These are phyloP conservation scores for Tuber microsphaerosporum DNA, from an alignment of 495 filamentous ascomycete genomes.

Conservation along the genomic window DNA sequence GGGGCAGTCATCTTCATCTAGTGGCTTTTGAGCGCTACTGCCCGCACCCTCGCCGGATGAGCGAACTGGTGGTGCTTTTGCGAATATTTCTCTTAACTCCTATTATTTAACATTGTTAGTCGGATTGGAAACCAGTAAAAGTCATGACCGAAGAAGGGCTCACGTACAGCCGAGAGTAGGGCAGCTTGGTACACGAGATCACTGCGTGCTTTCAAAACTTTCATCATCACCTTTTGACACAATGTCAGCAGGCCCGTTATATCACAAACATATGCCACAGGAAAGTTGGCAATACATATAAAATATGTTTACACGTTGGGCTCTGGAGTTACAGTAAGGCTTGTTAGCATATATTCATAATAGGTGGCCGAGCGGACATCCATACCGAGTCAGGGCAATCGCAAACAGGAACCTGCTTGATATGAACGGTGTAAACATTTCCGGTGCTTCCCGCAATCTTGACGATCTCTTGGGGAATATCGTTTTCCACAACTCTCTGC, in stretches of 20 bases:
- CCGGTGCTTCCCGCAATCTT: constrained; percentile 58
- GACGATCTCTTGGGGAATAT: constrained; percentile 50
- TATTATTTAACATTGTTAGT: constrained; percentile 15
- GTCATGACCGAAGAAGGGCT: constrained; percentile 5
- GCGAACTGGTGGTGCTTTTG: constrained; percentile 43
- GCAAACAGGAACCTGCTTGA: constrained; percentile 52
- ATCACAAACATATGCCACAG: neutral
- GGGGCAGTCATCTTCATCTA: constrained; percentile 57
- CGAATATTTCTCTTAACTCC: constrained; percentile 53
- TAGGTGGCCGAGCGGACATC: constrained; percentile 36
- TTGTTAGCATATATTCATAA: neutral
- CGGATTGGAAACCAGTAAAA: neutral
- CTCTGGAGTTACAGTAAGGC: constrained; percentile 31
- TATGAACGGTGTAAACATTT: constrained; percentile 56
- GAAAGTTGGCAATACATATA: constrained; percentile 48
- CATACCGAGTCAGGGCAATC: constrained; percentile 51
- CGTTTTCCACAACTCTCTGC: constrained; percentile 44
- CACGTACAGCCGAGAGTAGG: constrained; percentile 49
- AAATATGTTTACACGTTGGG: constrained; percentile 63
- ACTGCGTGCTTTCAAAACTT: constrained; percentile 53
- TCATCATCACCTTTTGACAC: constrained; percentile 49
- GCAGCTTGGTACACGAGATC: constrained; percentile 61
- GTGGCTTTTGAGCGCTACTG: constrained; percentile 42
- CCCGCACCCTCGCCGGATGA: constrained; percentile 35
- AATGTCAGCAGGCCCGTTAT: neutral